Percentiles rank a stretch among this genome's conserved stretches.
These are phyloP conservation scores for Irpex sp. DNA, from an alignment of 1,284 basidiomycete species.

Conservation along the genomic window DNA sequence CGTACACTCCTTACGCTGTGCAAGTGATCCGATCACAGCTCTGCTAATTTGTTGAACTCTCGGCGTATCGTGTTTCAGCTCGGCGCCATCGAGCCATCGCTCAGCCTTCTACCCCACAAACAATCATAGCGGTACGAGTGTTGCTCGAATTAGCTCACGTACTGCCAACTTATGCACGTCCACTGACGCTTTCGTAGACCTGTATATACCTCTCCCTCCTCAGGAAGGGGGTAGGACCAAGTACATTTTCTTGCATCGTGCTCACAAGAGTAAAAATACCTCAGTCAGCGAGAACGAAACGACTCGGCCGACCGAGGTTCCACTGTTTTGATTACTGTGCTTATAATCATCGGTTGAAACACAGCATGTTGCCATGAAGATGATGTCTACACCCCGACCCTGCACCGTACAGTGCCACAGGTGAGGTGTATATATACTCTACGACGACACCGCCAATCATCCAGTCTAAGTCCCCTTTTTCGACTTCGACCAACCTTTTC, in stretches of 20 bases:
- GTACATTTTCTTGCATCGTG: no score
- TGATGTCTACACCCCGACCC: background rate
- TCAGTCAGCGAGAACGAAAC: background rate
- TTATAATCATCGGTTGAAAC: background rate
- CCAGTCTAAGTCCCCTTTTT: conserved; percentile 13
- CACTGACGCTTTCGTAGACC: background rate
- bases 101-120: background rate
- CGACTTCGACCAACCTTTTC: conserved; percentile 15
- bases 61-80: background rate
- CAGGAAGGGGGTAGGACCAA: no score
- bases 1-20: background rate
- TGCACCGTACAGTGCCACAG: background rate
- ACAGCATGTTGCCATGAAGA: background rate
- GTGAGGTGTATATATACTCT: conserved; percentile 4
- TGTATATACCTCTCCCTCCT: no score
- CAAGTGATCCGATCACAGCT: background rate
- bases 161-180: background rate
- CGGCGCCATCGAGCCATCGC: background rate
- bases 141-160: background rate
- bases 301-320: background rate
- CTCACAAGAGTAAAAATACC: background rate
- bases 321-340: conserved; percentile 5
- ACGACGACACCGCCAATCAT: background rate
- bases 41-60: background rate
- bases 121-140: background rate